Base-by-base conservation (phyloP, 495 filamentous ascomycete genomes). In the Hypoxylon crocopeplum region DNA sequence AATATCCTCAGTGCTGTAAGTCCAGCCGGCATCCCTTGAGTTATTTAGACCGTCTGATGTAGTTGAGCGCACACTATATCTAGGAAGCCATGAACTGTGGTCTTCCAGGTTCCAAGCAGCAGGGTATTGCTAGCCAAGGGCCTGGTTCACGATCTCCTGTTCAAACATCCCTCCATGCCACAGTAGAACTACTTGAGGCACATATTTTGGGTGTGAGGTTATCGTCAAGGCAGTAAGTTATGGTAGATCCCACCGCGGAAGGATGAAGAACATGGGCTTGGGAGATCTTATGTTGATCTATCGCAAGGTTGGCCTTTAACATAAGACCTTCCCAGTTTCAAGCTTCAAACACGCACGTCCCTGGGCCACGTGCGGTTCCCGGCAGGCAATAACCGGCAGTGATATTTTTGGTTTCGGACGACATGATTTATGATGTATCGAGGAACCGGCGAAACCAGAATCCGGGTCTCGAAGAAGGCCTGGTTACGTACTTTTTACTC, bases 311-410 rank as follows among this genome's bases (percentile, higher is more conserved):
- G 39, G 20, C 48, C 41, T 33, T 54, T 15, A 38, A 48, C 38
- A 59, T 64, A 54, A 64, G 54, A 55, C 61, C 33, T 25, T 38
- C 49, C 27, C 16, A 47, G 61, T 64, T 64, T 64, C 61, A 64
- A 45, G 38, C 61, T 55, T 59, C 55, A 64, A 54, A 64, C 61
- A 55, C 44, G 48, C 36, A 64, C 44, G 33, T 48, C 55, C 55
- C 48, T 63, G 32, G 5, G 22, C 59, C 59, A 57, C 59, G 52
- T 63, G 59, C 53, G 12, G 5, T 44, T 15, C 29, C 46, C 34
- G 24, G 34, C 13, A 57, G 21, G 30, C 17, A 48, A n/a, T n/a
- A 33, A 22, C 16, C 11, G 17, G 38, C 22, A 44, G 15, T n/a
- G 38, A 22, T 10, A 38, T 10, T 8, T 33, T 13, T 37, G 15